These are phyloP conservation scores for Adansonia gregorii DNA, from an alignment of 441 rosid species.

Conservation along the genomic window DNA sequence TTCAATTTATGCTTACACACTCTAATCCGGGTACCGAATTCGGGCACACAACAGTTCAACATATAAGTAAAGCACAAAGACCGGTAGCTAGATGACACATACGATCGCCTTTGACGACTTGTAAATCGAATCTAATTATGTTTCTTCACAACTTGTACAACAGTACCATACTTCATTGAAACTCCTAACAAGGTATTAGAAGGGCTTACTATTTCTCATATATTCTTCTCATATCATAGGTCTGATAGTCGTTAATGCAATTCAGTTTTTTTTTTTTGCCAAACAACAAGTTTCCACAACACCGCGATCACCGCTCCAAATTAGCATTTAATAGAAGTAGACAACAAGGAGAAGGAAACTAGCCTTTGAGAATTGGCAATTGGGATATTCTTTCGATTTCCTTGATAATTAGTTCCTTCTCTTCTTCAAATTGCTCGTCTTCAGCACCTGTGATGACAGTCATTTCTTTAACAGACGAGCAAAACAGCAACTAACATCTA, in stretches of 20 bases:
- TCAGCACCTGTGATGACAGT: slow-evolving; percentile 58
- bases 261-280: slow-evolving; percentile 23
- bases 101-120: neutral
- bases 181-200: slow-evolving; percentile 19
- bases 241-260: neutral
- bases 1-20: neutral
- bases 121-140: neutral
- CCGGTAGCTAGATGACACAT: neutral
- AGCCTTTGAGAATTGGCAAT: slow-evolving; percentile 42
- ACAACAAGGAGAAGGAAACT: slow-evolving; percentile 18
- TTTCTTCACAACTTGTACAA: neutral
- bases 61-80: neutral
- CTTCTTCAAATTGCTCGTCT: slow-evolving; percentile 94
- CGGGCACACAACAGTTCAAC: neutral
- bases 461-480: neutral
- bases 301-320: slow-evolving; percentile 13
- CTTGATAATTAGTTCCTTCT: slow-evolving; percentile 85
- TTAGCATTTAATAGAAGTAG: slow-evolving; percentile 25
- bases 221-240: neutral
- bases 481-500: neutral
- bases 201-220: slow-evolving; percentile 13
- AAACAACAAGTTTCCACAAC: slow-evolving; percentile 18
- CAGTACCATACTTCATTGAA: slow-evolving; percentile 24
- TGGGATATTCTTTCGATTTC: slow-evolving; percentile 71
- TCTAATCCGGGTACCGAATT: neutral